phyloP scores from a whole-genome alignment of 148 eudicot species.

The Cornus suecica region DNA sequence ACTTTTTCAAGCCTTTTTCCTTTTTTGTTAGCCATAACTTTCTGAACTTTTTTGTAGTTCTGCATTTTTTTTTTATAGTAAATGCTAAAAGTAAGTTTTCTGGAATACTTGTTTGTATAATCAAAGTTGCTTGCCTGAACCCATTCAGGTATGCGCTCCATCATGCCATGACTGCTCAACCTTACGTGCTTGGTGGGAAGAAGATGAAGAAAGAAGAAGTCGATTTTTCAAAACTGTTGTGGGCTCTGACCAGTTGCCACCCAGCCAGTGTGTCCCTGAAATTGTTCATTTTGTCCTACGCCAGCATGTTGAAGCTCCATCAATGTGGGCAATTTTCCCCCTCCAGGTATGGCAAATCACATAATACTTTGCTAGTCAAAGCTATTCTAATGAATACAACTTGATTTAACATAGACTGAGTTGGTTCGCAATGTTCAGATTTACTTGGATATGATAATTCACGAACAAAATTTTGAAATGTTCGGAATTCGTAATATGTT shows the following conservation, averaged over 20 bases:
- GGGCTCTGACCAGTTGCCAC: constrained; percentile 72
- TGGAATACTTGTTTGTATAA: background rate
- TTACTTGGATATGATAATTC: background rate
- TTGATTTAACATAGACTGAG: background rate
- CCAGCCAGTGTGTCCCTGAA: constrained; percentile 78
- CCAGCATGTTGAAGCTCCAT: constrained; percentile 94
- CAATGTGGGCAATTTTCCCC: constrained; percentile 99
- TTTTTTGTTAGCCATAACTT: background rate
- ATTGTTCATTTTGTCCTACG: constrained; percentile 69
- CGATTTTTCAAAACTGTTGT: constrained; percentile 61
- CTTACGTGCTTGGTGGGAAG: constrained; percentile 99
- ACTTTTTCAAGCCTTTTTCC: background rate
- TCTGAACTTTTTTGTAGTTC: background rate
- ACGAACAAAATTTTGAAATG: background rate
- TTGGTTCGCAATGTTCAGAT: background rate
- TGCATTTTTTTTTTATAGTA: background rate
- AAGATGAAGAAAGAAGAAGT: constrained; percentile 87
- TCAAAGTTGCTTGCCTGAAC: constrained; percentile 4
- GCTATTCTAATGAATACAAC: background rate
- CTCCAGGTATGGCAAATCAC: constrained; percentile 72
- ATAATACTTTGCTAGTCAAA: background rate
- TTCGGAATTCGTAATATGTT: background rate
- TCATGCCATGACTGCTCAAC: constrained; percentile 97
- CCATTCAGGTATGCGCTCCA: constrained; percentile 87
- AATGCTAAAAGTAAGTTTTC: background rate